Conservation (phyloP, 305 asterid species). For the Fraxinus floribunda region DNA sequence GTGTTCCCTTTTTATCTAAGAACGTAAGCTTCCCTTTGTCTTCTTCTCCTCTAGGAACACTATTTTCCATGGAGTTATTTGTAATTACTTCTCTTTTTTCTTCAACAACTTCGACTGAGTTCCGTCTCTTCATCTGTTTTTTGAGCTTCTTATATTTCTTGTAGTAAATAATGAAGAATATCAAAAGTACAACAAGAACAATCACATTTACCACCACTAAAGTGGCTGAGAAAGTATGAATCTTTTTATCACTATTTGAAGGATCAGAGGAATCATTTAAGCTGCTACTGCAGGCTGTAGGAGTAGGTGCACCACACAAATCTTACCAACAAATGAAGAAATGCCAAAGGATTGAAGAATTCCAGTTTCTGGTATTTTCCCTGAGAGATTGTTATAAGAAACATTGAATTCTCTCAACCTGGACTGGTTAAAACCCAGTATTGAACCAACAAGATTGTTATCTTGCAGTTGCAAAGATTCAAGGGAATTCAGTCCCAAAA, state of each 20-base stretch:
- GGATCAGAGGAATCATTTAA: constrained; percentile 16
- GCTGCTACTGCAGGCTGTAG: constrained; percentile 26
- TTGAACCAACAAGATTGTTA: constrained; percentile 44
- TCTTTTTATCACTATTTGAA: constrained; percentile 10
- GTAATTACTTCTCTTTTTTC: constrained; percentile 34
- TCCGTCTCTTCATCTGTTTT: constrained; percentile 24
- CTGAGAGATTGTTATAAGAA: constrained; percentile 52
- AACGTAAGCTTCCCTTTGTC: constrained; percentile 52
- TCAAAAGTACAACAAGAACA: constrained; percentile 42
- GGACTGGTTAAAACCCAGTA: constrained; percentile 47
- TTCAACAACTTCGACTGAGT: constrained; percentile 16
- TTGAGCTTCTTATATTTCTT: constrained; percentile 54
- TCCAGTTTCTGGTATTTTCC: constrained; percentile 46
- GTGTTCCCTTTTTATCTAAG: constrained; percentile 27
- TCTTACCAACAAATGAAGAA: constrained; percentile 40
- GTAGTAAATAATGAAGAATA: constrained; percentile 50
- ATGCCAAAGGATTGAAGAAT: constrained; percentile 33
- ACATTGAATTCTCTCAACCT: constrained; percentile 48
- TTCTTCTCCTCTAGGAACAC: constrained; percentile 26
- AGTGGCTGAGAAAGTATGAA: constrained; percentile 26
- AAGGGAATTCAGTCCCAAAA: constrained; percentile 37
- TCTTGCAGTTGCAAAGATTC: constrained; percentile 53
- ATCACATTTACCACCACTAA: constrained; percentile 35
- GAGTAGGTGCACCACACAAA: constrained; percentile 52
- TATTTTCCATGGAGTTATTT: constrained; percentile 23